Evolutionary conservation across 257 asterid genomes (phyloP), one percentile per base, ranked within the genome.

Genomic region (Handroanthus guayacan): DNA sequence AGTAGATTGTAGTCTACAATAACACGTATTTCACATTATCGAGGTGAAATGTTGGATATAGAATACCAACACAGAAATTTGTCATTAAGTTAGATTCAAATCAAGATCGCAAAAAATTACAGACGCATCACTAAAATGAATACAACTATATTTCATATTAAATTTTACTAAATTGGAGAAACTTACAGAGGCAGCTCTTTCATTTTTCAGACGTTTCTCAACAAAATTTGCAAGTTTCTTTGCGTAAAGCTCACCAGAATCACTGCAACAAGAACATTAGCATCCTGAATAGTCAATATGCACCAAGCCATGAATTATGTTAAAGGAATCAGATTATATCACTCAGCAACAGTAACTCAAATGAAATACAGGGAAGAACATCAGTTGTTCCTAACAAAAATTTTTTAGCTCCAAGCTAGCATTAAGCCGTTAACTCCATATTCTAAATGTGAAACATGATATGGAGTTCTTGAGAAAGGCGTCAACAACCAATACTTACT

Each of bases 111-210:
- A 75, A 52, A 6, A 76, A 63, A 57, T 41, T 56, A 39, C 17
- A 57, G 56, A 72, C 44, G 64, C 69, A 44, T 45, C 9, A 5
- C 25, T 48, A 51, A 51, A 69, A 50, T n/a, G 56, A 55, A 51
- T 13, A 39, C 67, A 66, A 51, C 37, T 48, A 41, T 38, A 36
- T 25, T 6, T 66, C 68, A 68, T 34, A 25, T 38, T 55, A 47
- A 56, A 34, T 6, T 45, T 48, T 62, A 56, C 52, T 55, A 67
- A 68, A 61, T 45, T 71, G 16, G 55, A 67, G 41, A 75, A 82
- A 87, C 99, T 91, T 83, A 95, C 99, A 72, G 97, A 95, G 63
- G 99, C 99, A 62, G 99, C 97, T 80, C 82, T 86, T 81, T 95
- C 99, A 82, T 87, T 95, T 87, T 95, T 95, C 85, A 95, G 92